Base-by-base conservation (phyloP, 2,329 filamentous ascomycete genomes). In the Colletotrichum sp. region DNA sequence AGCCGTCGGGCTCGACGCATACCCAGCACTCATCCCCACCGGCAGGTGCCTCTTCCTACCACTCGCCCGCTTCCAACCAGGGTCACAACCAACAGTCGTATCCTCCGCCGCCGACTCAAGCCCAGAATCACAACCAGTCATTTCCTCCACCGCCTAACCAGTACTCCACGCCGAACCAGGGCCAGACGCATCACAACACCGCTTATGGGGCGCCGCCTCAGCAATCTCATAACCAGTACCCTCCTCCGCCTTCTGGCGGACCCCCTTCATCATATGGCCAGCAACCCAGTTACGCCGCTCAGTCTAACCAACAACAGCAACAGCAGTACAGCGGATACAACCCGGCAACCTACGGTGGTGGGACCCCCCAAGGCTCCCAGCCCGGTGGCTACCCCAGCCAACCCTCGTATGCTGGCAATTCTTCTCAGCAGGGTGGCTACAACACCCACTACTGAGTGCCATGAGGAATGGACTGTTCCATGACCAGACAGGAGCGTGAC, bases 321-420 rank as follows among this genome's bases (percentile, higher is more conserved):
- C 21, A 56, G 21, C 74, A 75, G 24, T 75, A 73, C 18, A 63
- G 73, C n/a, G 81, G 81, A 52, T 84, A 84, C 56, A 83, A 79
- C 68, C 70, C 79, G 28, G 81, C 81, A 12, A 83, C 81, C 7
- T 81, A 82, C 43, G 78, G 79, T 18, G 77, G 79, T 24, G 78
- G 78, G 21, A 77, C 81, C 34, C 79, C 79, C 30, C 78, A 80
- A 32, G 77, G 81, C 24, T 81, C 82, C 30, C 80, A 80, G 16
- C 36, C 69, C 34, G 82, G 83, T 78, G 83, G 80, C 34, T 85
- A 85, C 70, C 81, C 82, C 12, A 79, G 80, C 69, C 83, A 82
- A 80, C 55, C 56, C 14, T 55, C 71, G 21, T 80, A 79, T 56
- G 32, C 66, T n/a, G 59, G 56, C 32, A 69, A 79, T 48, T 61